Evolutionary conservation across 2,329 filamentous ascomycete species (phyloP).

Genomic region (Didymella keratinophila): DNA sequence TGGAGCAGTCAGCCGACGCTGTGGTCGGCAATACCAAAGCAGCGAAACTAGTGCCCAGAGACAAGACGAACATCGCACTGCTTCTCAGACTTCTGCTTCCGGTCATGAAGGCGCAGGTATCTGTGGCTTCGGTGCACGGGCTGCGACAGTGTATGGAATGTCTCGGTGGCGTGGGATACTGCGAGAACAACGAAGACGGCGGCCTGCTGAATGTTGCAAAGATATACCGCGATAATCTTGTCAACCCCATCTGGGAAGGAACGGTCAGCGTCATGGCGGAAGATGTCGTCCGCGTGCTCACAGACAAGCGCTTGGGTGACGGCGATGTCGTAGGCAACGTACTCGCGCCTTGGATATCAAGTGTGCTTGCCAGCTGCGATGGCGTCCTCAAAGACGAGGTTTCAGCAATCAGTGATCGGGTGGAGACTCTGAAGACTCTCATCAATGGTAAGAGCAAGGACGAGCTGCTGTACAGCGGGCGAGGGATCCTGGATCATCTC

Average conservation of each 20-base stretch:
- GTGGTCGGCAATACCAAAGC: conserved; percentile 33
- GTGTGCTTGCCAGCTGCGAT: conserved; percentile 20
- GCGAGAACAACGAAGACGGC: conserved; percentile 67
- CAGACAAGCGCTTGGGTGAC: conserved; percentile 41
- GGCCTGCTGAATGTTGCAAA: conserved; percentile 68
- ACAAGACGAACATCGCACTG: conserved; percentile 22
- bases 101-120: conserved; percentile 37
- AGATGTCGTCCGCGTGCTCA: conserved; percentile 58
- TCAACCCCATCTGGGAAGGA: conserved; percentile 74
- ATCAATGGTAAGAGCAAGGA: conserved; percentile 24
- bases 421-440: conserved; percentile 22
- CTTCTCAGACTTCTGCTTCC: conserved; percentile 39
- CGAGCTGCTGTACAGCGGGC: conserved; percentile 37
- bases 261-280: conserved; percentile 74
- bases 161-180: conserved; percentile 72
- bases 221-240: conserved; percentile 69
- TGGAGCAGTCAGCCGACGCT: conserved; percentile 55
- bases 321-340: conserved; percentile 34
- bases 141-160: conserved; percentile 66
- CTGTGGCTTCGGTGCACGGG: conserved; percentile 55
- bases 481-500: conserved; percentile 39
- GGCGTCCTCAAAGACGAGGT: conserved; percentile 21
- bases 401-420: conserved; percentile 15
- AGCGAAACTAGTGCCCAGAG: conserved; percentile 30
- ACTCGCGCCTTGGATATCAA: conserved; percentile 30